Evolutionary conservation across 2,329 filamentous ascomycete species (phyloP), one percentile per base, ranked within the genome.

Genomic region (Acephala macrosclerotiorum): DNA sequence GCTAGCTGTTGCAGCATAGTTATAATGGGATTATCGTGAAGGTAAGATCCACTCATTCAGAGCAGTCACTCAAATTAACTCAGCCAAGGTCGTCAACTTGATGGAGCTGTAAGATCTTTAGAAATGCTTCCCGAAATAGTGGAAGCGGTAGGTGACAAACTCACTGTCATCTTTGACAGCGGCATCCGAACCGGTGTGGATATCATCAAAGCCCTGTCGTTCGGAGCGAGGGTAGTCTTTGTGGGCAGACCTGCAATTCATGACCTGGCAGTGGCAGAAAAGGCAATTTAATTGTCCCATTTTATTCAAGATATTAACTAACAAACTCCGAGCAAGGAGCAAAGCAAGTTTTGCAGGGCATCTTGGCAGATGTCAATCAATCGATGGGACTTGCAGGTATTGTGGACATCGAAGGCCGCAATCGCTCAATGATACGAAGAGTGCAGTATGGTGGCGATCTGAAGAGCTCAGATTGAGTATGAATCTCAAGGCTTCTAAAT

Each of bases 81-180:
- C 18, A 26, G 49, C 35, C 11, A 22, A 70, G 87, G 75, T 74
- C 75, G 86, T 29, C 86, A 89, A 75, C 76, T 87, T 12, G 85
- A 89, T 67, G 84, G 85, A 3, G 84, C 84, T 2, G 79, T 83
- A 6, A 82, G 81, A 2, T 83, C 83, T 4, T 77, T 89, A 4
- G 86, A 87, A 62, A 81, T 88, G 74, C 77, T 90, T 56, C 83
- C 86, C 0, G 82, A 87, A 69, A 86, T 90, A 67, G 84, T 87
- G 66, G 85, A 88, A 3, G 86, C 86, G 0, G 88, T 88, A 0
- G 86, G 89, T 1, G 81, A 82, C 20, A 82, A 81, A 65, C 79
- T 89, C n/a, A 84, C 84, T 0, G 80, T 91, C 22, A 81, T 90
- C 51, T 84, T 91, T 18, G 89, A 91, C 71, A 84, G 81, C 12